Conservation (phyloP, 805 yeast species). For the Candida vaughaniae region DNA sequence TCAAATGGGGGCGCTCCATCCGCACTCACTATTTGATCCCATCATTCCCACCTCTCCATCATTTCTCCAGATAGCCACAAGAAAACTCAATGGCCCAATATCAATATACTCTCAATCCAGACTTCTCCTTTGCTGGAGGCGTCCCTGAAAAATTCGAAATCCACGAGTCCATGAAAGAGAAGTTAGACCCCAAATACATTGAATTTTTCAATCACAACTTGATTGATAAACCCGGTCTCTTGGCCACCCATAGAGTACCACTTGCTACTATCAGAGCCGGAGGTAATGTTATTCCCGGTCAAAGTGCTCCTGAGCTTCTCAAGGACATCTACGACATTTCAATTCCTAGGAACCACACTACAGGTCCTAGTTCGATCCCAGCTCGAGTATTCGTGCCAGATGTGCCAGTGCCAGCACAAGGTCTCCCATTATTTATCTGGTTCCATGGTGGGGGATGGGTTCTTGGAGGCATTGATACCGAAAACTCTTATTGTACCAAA, state of each 20-base stretch:
- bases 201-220: conserved; percentile 30
- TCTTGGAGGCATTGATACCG: conserved; percentile 38
- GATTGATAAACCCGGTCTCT: conserved; percentile 23
- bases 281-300: conserved; percentile 46
- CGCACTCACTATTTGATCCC: too few relatives aligned
- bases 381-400: conserved; percentile 39
- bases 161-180: conserved; percentile 24
- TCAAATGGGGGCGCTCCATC: too few relatives aligned
- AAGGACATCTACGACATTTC: conserved; percentile 26
- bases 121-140: conserved; percentile 25
- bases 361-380: conserved; percentile 25
- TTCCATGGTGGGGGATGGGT: conserved; percentile 50
- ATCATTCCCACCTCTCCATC: too few relatives aligned
- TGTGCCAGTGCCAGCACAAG: conserved; percentile 28
- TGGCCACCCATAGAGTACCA: conserved; percentile 37
- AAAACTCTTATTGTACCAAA: conserved; percentile 43
- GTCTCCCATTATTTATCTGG: conserved; percentile 40
- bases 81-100: conserved; percentile 17
- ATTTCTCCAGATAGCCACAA: too few relatives aligned
- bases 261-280: conserved; percentile 26
- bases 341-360: conserved; percentile 26
- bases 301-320: conserved; percentile 27
- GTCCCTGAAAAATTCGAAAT: conserved; percentile 23
- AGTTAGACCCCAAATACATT: conserved; percentile 38
- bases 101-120: conserved; percentile 20